Percentiles rank a stretch among this genome's conserved stretches.
Evolutionary conservation across 2,329 filamentous ascomycete genomes (phyloP).

Genomic region (Exserohilum rostratum): DNA sequence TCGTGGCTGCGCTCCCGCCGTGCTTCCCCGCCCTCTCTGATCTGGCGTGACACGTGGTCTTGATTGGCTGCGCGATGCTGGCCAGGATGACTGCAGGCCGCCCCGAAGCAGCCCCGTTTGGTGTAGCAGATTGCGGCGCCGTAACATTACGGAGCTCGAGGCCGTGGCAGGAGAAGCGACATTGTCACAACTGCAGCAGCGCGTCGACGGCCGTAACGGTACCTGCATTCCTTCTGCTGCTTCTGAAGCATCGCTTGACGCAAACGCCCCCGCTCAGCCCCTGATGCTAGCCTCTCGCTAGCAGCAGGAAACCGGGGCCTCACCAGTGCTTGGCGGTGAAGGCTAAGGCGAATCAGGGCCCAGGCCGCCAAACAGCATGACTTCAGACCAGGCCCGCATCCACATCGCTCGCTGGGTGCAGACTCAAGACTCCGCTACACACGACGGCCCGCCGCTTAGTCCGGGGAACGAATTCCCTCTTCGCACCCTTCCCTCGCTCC

Average conservation of each 20-base stretch:
- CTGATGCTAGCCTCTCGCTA: constrained; percentile 24
- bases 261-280: constrained; percentile 19
- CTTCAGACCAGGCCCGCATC: constrained; percentile 31
- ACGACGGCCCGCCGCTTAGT: constrained; percentile 35
- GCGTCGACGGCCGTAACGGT: too few species aligned
- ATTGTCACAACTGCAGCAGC: too few species aligned
- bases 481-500: constrained; percentile 42
- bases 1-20: background rate
- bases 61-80: constrained; percentile 18
- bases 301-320: constrained; percentile 12
- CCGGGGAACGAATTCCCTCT: constrained; percentile 48
- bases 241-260: constrained; percentile 20
- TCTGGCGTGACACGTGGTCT: constrained; percentile 12
- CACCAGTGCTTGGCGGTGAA: constrained; percentile 9
- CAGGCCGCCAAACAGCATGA: constrained; percentile 22
- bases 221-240: constrained; percentile 17
- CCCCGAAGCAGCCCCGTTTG: constrained; percentile 1
- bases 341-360: constrained; percentile 24
- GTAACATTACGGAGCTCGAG: constrained; percentile 8
- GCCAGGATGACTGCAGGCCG: background rate
- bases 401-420: constrained; percentile 43
- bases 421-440: constrained; percentile 31
- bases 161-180: constrained; percentile 1
- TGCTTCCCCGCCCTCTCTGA: constrained; percentile 11
- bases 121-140: constrained; percentile 18